phyloP scores from a whole-genome alignment of 768 basidiomycete genomes.

The Inosperma sp. region DNA sequence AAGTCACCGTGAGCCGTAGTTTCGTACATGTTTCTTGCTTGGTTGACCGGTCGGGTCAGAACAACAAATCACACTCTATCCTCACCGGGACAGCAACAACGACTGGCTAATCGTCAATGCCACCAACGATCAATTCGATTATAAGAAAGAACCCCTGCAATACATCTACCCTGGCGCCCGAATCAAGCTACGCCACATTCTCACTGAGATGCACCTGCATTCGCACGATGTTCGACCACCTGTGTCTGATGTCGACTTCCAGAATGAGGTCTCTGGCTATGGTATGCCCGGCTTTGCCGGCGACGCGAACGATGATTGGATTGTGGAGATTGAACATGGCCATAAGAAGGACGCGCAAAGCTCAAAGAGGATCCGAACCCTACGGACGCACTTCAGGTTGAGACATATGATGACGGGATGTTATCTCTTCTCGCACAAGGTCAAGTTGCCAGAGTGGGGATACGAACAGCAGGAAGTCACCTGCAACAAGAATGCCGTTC shows the following conservation, averaged over 20 bases:
- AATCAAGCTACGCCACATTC: constrained; percentile 76
- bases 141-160: constrained; percentile 47
- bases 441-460: constrained; percentile 96
- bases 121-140: constrained; percentile 45
- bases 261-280: constrained; percentile 96
- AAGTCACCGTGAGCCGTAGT: constrained; percentile 61
- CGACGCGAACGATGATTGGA: constrained; percentile 92
- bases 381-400: constrained; percentile 79
- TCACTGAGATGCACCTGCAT: constrained; percentile 84
- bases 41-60: constrained; percentile 44
- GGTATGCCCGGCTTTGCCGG: constrained; percentile 82
- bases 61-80: constrained; percentile 99
- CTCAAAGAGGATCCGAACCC: constrained; percentile 64
- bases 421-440: constrained; percentile 96
- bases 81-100: constrained; percentile 97
- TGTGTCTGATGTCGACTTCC: constrained; percentile 96
- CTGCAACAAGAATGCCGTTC: constrained; percentile 95
- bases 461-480: constrained; percentile 99
- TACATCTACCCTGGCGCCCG: constrained; percentile 63
- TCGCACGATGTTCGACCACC: constrained; percentile 94
- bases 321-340: constrained; percentile 77
- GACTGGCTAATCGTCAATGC: constrained; percentile 83
- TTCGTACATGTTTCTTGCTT: neutral
- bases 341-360: constrained; percentile 63
- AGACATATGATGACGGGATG: constrained; percentile 86